Conservation (phyloP, 2,329 filamentous ascomycete genomes). For the Calonectria naviculata region DNA sequence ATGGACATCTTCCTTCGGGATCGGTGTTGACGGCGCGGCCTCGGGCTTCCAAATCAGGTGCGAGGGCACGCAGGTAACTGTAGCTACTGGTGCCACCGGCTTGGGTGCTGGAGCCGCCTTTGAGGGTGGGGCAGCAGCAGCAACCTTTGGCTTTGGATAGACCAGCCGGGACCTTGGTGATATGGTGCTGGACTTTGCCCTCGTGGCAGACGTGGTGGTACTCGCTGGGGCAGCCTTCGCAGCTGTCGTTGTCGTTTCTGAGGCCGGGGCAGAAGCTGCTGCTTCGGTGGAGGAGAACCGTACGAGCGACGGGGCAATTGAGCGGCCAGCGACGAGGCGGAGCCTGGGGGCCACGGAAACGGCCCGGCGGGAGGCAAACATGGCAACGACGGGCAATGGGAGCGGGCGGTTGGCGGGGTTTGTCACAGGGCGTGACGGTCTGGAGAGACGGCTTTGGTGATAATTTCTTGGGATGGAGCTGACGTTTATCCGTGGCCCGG, state of each 20-base stretch:
- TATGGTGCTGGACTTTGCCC: background rate
- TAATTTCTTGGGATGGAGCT: background rate
- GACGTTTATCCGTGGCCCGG: background rate
- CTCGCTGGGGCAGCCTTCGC: background rate
- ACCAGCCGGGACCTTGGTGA: background rate
- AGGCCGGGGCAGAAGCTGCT: constrained; percentile 1
- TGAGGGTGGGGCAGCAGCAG: background rate
- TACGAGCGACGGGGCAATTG: constrained; percentile 27
- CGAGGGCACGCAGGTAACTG: background rate
- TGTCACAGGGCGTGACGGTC: constrained; percentile 9
- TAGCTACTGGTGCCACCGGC: background rate
- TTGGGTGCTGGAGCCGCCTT: background rate
- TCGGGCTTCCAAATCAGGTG: constrained; percentile 1
- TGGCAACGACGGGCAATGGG: constrained; percentile 25
- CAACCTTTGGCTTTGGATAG: background rate
- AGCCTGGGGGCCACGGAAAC: constrained; percentile 34
- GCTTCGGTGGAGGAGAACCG: constrained; percentile 39
- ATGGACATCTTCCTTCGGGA: constrained; percentile 6
- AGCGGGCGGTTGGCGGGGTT: background rate
- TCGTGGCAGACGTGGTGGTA: background rate
- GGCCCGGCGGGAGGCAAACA: constrained; percentile 42
- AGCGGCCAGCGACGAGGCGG: constrained; percentile 22
- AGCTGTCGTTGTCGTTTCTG: background rate
- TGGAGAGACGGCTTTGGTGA: background rate
- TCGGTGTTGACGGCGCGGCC: constrained; percentile 15